Evolutionary conservation across 768 basidiomycete species (phyloP), one percentile per base, ranked within the genome.

Genomic region (Kwoniella dejecticola): DNA sequence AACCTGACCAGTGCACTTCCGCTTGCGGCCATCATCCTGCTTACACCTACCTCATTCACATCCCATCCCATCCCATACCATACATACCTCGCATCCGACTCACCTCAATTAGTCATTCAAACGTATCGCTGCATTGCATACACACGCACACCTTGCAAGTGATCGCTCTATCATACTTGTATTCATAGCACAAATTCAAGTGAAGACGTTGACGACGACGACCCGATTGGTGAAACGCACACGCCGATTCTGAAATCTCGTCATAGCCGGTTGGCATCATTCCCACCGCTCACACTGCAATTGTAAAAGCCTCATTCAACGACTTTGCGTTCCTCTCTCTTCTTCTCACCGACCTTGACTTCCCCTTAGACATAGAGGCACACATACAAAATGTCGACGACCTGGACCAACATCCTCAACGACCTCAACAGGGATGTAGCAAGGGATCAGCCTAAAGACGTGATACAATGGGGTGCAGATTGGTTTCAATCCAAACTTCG

Each of bases 341-440:
- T 36, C 33, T 36, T 36, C 33, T 7, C 31, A n/a, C 27, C 21
- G 23, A 49, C 58, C 48, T 15, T 36, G 7, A 7, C 33, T 36
- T 15, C 7, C 33, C 15, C 15, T 36, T 36, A 36, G 33, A 36
- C 15, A 36, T 36, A 7, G 7, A 36, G 15, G 33, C 15, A 36
- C 7, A 7, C 33, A 36, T 36, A 36, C 33, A 36, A 36, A 15
- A 70, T 70, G 68, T 60, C 68, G 12, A 63, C 58, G 36, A 52
- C 66, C n/a, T 74, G 71, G 71, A 66, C 62, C 1, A 63, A 67
- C 49, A 54, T 97, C 65, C 83, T 96, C 65, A 83, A 82, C 57
- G 92, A 97, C 76, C 83, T 97, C 56, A 88, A 89, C 67, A 87
- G 90, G 76, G 94, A 95, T 78, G 85, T 85, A 42, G 83, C 89